A percentile compares a stretch with the other conserved stretches of the same genome.
phyloP scores from a whole-genome alignment of 306 rosid species.

The Cicer cuneatum region DNA sequence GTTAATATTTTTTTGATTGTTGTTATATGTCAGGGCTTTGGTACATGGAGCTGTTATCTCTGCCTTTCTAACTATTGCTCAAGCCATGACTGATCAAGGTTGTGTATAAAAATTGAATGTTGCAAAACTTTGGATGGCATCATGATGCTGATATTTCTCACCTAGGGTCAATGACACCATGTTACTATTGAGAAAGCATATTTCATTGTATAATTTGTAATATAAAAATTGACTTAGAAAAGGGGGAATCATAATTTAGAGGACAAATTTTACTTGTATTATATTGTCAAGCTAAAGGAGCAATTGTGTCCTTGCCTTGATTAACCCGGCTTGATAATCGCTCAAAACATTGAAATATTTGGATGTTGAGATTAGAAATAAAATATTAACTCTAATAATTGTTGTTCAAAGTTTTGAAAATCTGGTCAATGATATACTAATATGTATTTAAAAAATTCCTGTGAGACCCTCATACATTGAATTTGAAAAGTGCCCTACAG shows the following conservation, averaged over 20 bases:
- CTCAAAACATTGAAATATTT: constrained; percentile 47
- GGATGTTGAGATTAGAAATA: constrained; percentile 54
- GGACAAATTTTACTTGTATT: constrained; percentile 45
- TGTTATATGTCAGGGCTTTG: constrained; percentile 67
- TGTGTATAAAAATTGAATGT: constrained; percentile 64
- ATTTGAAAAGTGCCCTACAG: no score
- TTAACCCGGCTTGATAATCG: constrained; percentile 45
- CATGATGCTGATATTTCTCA: constrained; percentile 40
- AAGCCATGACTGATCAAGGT: constrained; percentile 98
- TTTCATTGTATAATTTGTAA: constrained; percentile 62
- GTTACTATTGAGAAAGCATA: constrained; percentile 34
- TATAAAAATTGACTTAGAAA: constrained; percentile 43
- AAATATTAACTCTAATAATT: constrained; percentile 34
- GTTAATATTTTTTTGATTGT: constrained; percentile 35
- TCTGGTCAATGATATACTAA: background rate
- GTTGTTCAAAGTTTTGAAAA: background rate
- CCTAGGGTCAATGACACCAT: constrained; percentile 30
- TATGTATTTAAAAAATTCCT: no score
- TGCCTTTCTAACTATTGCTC: constrained; percentile 88
- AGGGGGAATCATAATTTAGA: constrained; percentile 32
- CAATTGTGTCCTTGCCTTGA: constrained; percentile 38
- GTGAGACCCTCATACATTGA: no score
- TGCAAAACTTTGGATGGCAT: constrained; percentile 40
- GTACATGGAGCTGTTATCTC: constrained; percentile 93
- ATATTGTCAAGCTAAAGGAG: constrained; percentile 43